Conservation (phyloP, 2,329 filamentous ascomycete species). For the Elsinoe perseae region DNA sequence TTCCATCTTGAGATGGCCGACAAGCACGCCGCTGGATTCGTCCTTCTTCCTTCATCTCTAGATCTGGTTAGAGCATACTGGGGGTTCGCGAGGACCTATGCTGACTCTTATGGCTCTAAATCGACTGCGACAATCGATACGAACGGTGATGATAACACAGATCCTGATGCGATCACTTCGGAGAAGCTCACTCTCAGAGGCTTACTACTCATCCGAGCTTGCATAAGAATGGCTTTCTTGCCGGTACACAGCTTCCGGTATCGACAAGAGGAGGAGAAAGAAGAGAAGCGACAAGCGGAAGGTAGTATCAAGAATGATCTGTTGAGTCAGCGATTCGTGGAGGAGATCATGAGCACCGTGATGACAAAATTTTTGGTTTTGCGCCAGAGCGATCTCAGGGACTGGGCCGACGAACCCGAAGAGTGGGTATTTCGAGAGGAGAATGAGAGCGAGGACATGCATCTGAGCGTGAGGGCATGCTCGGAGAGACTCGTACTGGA, state of each 20-base stretch:
- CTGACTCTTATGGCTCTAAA: slow-evolving; percentile 59
- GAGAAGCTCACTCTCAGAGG: slow-evolving; percentile 80
- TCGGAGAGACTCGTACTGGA: slow-evolving; percentile 92
- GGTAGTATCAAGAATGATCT: slow-evolving; percentile 64
- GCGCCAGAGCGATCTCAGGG: slow-evolving; percentile 71
- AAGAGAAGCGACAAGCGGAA: slow-evolving; percentile 65
- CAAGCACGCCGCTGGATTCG: slow-evolving; percentile 73
- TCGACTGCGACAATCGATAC: slow-evolving; percentile 38
- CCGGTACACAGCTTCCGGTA: slow-evolving; percentile 79
- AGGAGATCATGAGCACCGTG: slow-evolving; percentile 73
- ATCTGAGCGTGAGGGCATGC: slow-evolving; percentile 86
- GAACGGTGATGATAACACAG: slow-evolving; percentile 38
- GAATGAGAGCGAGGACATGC: slow-evolving; percentile 70
- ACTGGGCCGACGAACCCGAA: slow-evolving; percentile 91
- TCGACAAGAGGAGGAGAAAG: slow-evolving; percentile 62
- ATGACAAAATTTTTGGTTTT: slow-evolving; percentile 87
- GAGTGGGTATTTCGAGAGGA: slow-evolving; percentile 93
- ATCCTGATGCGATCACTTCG: slow-evolving; percentile 36
- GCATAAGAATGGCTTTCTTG: slow-evolving; percentile 75
- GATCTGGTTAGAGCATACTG: slow-evolving; percentile 76
- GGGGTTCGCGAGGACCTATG: slow-evolving; percentile 69
- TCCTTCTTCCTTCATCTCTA: slow-evolving; percentile 70
- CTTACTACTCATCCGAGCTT: slow-evolving; percentile 71
- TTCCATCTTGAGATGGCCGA: slow-evolving; percentile 81
- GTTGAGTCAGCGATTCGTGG: slow-evolving; percentile 66